Percentiles rank a stretch among this genome's conserved stretches.
phyloP scores from a whole-genome alignment of 2,329 filamentous ascomycete species.

The Alternaria arbusti region DNA sequence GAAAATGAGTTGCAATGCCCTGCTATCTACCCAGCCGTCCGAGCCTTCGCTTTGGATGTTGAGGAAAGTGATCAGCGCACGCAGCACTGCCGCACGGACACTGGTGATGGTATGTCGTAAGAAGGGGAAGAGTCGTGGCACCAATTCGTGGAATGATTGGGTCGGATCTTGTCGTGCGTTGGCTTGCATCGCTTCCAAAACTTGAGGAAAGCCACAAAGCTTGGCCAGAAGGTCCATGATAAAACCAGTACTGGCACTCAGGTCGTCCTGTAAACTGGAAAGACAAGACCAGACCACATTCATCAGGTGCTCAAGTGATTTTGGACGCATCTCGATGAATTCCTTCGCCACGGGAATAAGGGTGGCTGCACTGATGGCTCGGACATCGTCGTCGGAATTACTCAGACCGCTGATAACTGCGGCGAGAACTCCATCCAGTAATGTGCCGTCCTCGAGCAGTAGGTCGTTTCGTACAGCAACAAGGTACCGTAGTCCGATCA shows the following conservation, averaged over 20 bases:
- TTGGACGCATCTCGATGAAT: constrained; percentile 83
- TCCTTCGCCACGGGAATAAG: constrained; percentile 95
- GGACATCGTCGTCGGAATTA: constrained; percentile 92
- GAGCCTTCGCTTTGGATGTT: constrained; percentile 80
- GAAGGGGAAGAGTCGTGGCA: constrained; percentile 94
- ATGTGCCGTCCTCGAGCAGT: constrained; percentile 77
- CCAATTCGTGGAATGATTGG: constrained; percentile 88
- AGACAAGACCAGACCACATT: constrained; percentile 97
- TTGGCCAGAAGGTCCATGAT: constrained; percentile 99
- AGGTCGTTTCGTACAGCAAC: constrained; percentile 95
- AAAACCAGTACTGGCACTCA: constrained; percentile 95
- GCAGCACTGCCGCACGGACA: constrained; percentile 89
- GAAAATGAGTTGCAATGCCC: constrained; percentile 85
- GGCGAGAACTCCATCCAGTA: constrained; percentile 91
- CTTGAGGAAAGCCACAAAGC: constrained; percentile 91
- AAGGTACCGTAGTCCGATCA: constrained; percentile 94
- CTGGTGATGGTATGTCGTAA: constrained; percentile 96
- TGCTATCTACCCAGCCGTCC: constrained; percentile 90
- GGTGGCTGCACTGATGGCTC: constrained; percentile 96
- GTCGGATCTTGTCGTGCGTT: constrained; percentile 81
- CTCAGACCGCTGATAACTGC: constrained; percentile 95
- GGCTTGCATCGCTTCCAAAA: constrained; percentile 89
- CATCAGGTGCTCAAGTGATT: constrained; percentile 80
- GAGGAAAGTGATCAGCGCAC: constrained; percentile 91
- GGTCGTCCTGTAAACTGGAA: constrained; percentile 93